Conservation (phyloP, 108 stramenopile genomes). For the Cyclotella baltica region DNA sequence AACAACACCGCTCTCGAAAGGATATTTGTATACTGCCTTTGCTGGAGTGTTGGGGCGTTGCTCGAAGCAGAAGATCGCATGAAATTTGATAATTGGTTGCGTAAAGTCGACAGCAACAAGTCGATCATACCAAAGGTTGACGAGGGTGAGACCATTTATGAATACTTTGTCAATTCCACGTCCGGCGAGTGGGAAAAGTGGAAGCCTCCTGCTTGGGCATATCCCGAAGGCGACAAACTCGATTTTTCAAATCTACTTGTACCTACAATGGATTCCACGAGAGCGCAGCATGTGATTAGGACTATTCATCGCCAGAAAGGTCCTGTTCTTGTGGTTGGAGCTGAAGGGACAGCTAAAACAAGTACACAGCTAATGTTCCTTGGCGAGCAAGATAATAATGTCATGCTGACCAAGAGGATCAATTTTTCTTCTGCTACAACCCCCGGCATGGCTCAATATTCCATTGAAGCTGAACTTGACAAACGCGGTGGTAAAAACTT, state of each 20-base stretch:
- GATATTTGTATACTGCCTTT: slow-evolving; percentile 85
- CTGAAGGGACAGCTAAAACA: slow-evolving; percentile 93
- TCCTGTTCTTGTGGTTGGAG: slow-evolving; percentile 86
- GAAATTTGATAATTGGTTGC: slow-evolving; percentile 82
- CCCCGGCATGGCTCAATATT: slow-evolving; percentile 88
- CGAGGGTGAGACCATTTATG: slow-evolving; percentile 80
- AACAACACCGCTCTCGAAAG: slow-evolving; percentile 62
- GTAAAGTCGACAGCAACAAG: slow-evolving; percentile 59
- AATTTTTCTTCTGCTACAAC: slow-evolving; percentile 93
- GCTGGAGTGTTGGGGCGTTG: slow-evolving; percentile 89
- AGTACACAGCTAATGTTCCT: slow-evolving; percentile 90
- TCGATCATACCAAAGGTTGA: slow-evolving; percentile 75
- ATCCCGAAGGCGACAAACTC: slow-evolving; percentile 77
- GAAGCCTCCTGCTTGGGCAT: slow-evolving; percentile 81
- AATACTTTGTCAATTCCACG: slow-evolving; percentile 76
- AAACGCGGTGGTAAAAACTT: slow-evolving; percentile 93
- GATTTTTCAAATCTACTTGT: slow-evolving; percentile 92
- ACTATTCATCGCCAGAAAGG: slow-evolving; percentile 75
- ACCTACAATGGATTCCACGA: slow-evolving; percentile 92
- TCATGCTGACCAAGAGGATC: slow-evolving; percentile 78
- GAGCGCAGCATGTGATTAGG: slow-evolving; percentile 74
- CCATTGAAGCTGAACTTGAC: slow-evolving; percentile 90
- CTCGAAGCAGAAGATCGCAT: slow-evolving; percentile 89
- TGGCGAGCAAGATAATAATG: slow-evolving; percentile 67
- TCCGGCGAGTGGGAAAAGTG: slow-evolving; percentile 72